A percentile compares a stretch with the other conserved stretches of the same genome.
These are phyloP conservation scores for Globisporangium echinulatum DNA, from an alignment of 352 stramenopile species.

Conservation along the genomic window DNA sequence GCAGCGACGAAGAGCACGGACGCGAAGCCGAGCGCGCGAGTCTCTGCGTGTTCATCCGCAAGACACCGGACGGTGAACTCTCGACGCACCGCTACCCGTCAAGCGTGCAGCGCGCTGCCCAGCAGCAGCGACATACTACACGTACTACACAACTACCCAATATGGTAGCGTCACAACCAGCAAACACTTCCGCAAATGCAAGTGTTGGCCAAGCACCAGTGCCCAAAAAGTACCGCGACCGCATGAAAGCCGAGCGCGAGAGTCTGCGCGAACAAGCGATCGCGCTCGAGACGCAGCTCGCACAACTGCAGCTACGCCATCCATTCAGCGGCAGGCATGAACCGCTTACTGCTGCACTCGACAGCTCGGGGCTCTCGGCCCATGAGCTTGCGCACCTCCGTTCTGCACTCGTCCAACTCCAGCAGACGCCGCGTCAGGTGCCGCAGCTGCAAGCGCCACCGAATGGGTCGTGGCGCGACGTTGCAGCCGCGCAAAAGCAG, in stretches of 20 bases:
- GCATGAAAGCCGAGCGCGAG: constrained; percentile 6
- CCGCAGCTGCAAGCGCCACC: neutral
- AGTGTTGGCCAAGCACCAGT: neutral
- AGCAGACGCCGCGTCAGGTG: no score
- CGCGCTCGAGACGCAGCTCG: constrained; percentile 2
- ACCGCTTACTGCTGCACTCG: no score
- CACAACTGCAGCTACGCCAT: neutral
- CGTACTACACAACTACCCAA: no score
- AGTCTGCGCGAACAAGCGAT: neutral
- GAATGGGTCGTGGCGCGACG: neutral
- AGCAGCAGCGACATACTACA: neutral
- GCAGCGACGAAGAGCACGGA: constrained; percentile 1
- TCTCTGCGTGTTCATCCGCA: constrained; percentile 5
- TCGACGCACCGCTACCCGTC: neutral
- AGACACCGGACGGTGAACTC: neutral
- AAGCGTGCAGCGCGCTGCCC: neutral
- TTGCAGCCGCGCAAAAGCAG: neutral
- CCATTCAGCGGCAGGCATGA: neutral
- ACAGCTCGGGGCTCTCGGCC: no score
- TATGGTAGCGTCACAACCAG: neutral
- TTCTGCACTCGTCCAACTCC: neutral
- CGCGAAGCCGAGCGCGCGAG: neutral
- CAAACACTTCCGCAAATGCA: neutral
- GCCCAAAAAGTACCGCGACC: constrained; percentile 1
- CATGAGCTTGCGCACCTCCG: no score